Percentiles rank a stretch among this genome's conserved stretches.
phyloP scores from a whole-genome alignment of 331 rosid species.

The Telfairia occidentalis region DNA sequence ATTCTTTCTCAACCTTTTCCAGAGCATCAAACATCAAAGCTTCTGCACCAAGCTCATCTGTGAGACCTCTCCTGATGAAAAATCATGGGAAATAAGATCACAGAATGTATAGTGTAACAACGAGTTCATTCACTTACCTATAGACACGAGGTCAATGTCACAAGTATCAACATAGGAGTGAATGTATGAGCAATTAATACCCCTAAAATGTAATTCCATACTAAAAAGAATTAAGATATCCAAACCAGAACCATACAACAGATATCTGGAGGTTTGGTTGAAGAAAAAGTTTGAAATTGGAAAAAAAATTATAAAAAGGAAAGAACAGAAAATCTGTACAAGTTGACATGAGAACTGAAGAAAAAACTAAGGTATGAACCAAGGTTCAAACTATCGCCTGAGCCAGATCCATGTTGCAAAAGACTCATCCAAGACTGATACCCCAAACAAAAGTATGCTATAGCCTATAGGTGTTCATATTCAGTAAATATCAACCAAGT shows the following conservation, averaged over 20 bases:
- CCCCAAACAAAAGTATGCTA: too few species aligned
- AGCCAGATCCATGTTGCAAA: too few species aligned
- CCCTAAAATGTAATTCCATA: neutral
- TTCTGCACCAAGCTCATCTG: slow-evolving; percentile 78
- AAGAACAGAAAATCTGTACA: neutral
- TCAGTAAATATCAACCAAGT: neutral
- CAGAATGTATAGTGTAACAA: neutral
- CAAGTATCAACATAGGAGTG: neutral
- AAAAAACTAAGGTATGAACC: neutral
- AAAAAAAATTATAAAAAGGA: neutral
- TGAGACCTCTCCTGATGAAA: slow-evolving; percentile 65
- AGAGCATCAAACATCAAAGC: slow-evolving; percentile 77
- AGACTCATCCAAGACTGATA: too few species aligned
- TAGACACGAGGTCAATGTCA: neutral
- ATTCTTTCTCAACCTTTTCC: slow-evolving; percentile 77
- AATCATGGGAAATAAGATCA: neutral
- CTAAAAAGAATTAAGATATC: neutral
- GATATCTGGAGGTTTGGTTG: neutral
- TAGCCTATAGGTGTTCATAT: neutral
- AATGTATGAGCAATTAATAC: neutral
- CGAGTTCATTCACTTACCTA: neutral
- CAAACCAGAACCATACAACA: neutral
- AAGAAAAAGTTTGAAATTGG: neutral
- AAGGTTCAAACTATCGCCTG: neutral
- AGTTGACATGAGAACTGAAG: neutral